Percentiles rank a stretch among this genome's conserved stretches.
Evolutionary conservation across 306 rosid genomes (phyloP).

Genomic region (Vigna hirtella): DNA sequence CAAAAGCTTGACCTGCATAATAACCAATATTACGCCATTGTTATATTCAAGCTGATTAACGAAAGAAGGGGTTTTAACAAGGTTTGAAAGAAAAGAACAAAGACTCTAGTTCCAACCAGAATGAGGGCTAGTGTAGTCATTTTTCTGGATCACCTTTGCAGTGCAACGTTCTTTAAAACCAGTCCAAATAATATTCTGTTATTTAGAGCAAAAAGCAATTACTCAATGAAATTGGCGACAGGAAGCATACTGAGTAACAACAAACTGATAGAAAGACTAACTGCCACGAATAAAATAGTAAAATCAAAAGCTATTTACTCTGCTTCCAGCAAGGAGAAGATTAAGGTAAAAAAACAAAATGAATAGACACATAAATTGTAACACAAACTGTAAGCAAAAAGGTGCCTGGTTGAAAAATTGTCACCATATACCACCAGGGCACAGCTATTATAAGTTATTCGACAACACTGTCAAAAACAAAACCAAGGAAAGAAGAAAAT

Average conservation of each 20-base stretch:
- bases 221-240: constrained; percentile 19
- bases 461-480: too few relatives aligned
- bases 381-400: too few relatives aligned
- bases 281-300: constrained; percentile 20
- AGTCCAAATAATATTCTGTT: constrained; percentile 70
- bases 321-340: too few relatives aligned
- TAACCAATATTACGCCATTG: constrained; percentile 33
- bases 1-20: constrained; percentile 85
- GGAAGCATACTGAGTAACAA: neutral
- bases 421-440: too few relatives aligned
- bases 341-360: too few relatives aligned
- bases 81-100: neutral
- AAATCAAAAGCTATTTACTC: too few relatives aligned
- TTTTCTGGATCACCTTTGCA: constrained; percentile 77
- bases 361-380: too few relatives aligned
- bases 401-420: too few relatives aligned
- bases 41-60: constrained; percentile 10
- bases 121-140: constrained; percentile 68
- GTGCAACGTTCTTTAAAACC: constrained; percentile 75
- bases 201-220: neutral
- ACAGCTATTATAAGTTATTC: too few relatives aligned
- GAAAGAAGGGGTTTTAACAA: neutral
- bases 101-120: constrained; percentile 60
- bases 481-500: too few relatives aligned
- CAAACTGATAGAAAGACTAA: constrained; percentile 1